phyloP scores from a whole-genome alignment of 106 monocot species.

The Agapanthus africanus region DNA sequence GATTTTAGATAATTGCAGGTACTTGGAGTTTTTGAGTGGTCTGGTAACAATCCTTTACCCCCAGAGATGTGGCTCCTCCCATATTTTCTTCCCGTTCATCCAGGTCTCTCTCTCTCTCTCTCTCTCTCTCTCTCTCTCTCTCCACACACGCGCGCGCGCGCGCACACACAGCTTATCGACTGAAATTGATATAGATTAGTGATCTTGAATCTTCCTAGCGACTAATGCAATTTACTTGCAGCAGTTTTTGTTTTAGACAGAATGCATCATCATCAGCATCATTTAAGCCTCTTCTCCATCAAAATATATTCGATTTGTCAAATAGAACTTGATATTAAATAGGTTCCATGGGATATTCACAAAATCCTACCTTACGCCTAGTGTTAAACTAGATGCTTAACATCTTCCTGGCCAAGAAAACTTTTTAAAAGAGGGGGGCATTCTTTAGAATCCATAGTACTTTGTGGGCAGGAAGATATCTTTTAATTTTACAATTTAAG shows the following conservation, averaged over 20 bases:
- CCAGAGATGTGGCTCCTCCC: constrained; percentile 91
- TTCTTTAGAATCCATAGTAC: background rate
- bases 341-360: background rate
- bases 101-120: constrained; percentile 33
- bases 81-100: constrained; percentile 77
- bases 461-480: background rate
- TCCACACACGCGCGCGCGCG: background rate
- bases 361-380: background rate
- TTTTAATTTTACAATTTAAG: background rate
- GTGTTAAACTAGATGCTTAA: background rate
- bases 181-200: background rate
- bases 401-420: background rate
- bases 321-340: background rate
- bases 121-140: background rate
- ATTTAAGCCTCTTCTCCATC: background rate
- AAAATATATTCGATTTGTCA: background rate
- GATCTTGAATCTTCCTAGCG: too few species aligned
- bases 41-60: constrained; percentile 82
- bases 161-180: background rate
- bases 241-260: background rate
- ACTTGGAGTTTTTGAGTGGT: constrained; percentile 92
- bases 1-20: constrained; percentile 37
- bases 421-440: background rate
- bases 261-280: background rate
- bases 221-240: too few species aligned